Base-by-base conservation (phyloP, 2,329 filamentous ascomycete genomes). In the Tricladium varicosporioides region DNA sequence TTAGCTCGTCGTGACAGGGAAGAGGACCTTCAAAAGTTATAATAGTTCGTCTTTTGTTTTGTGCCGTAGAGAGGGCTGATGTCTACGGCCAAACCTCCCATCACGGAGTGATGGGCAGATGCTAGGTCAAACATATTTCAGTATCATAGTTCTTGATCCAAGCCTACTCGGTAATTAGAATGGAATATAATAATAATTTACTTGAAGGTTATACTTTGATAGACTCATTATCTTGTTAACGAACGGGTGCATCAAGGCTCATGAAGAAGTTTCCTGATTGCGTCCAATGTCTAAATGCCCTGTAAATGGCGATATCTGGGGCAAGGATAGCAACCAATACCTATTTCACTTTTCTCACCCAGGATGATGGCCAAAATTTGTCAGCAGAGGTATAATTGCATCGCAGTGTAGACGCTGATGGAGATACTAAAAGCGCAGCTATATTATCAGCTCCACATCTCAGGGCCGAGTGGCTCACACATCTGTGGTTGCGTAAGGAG, bases 371-470 rank as follows among this genome's bases (percentile, higher is more conserved):
- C 33, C 15, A 16, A 14, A 8, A 11, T 16, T 51, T 7, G 16
- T 51, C 48, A 19, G 18, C 5, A 13, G 69, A 68, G 8, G 75
- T 61, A 40, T 75, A 74, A 60, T 48, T 75, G 72, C 1, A 75
- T 53, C 4, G 70, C 70, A 1, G 70, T 69, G 56, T 69, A 74
- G 7, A 72, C 68, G 57, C 72, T 74, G 1, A 71, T 63, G 8
- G 67, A 44, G 0, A 75, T 61, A 2, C 72, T 71, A 3, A 71
- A 43, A 2, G 70, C 47, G 44, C 72, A 74, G n/a, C 65, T 70
- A 58, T 66, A 70, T 1, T 74, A 53, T 15, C 74, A 69, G 15
- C 64, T 59, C 5, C 68, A 50, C 0, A 70, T 72, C 1, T 70
- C 69, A 13, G 70, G 64, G 10, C 57, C 62, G 9, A 59, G 54